Base-by-base conservation (phyloP, 2,329 filamentous ascomycete species). In the Xylariaceae sp. region DNA sequence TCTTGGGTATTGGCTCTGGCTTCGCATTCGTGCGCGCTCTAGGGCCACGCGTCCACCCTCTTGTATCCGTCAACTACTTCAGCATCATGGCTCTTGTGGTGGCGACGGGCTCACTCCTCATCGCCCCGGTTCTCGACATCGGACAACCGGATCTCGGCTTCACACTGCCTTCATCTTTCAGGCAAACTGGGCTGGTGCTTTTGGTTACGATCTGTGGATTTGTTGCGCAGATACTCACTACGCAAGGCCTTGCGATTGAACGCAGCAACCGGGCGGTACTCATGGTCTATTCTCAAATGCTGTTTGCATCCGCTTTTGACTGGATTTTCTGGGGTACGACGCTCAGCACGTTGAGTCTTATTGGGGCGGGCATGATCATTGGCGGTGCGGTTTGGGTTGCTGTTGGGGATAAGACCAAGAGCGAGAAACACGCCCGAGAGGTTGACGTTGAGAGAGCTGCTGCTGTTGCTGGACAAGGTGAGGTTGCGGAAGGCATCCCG, bases 1-100 rank as follows among this genome's bases (percentile, higher is more conserved):
- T 96, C 0, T 60, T 90, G 1, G 92, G 92, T 9, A 82, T 85
- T 7, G 84, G 89, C 0, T 81, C 81, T 2, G 89, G 90, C 7
- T 91, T 86, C 63, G 90, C 85, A 0, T 82, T 82, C 0, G 87
- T 96, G 57, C 80, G 90, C 14, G 84, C 87, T 70, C 93, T 96
- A 55, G 91, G 92, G 13, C 82, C 83, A 60, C 81, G 89, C 28
- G 87, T 88, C 0, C 90, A 96, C 65, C 83, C 91, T 0, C 75
- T 96, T n/a, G 84, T 96, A 51, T 88, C 83, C 2, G 89, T 96
- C 50, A 95, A 90, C 63, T 95, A 92, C 70, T 96, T 96, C 64
- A 83, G 84, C 3, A 73, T 76, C 0, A 86, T 82, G 73, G 89
- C 86, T 61, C 86, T 83, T 0, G 61, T 91, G 2, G 83, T 96